Evolutionary conservation across 1,139 yeast genomes (phyloP), one percentile per base, ranked within the genome.

Genomic region (Williopsis jadinii): DNA sequence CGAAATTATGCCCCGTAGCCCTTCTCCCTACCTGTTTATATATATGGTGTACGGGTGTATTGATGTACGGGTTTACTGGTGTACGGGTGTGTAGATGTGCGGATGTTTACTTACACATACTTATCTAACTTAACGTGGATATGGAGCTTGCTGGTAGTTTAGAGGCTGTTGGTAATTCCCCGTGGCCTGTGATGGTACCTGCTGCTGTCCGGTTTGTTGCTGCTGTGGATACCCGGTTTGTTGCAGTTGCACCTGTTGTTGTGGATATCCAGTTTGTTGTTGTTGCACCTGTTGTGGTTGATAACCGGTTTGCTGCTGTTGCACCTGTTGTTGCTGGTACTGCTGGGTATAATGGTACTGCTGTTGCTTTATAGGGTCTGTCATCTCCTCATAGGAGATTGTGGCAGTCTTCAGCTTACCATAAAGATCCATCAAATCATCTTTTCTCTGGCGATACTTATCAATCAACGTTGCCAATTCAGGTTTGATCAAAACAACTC

Each of bases 341-440:
- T 35, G 49, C 26, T 32, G 43, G 24, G 35, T 37, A 9, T 41
- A 35, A 28, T 46, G 43, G 11, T 43, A 40, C 34, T 47, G 52
- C 27, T 40, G 44, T 12, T 46, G 48, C 38, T 45, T 49, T 38
- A 48, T 30, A 14, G 54, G 54, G 34, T 84, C 88, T 65, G 84
- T 71, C 41, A 86, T 63, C 39, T 76, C 77, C 55, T 86, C 87
- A 59, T 87, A 90, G 9, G 73, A 65, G 42, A 73, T 69, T 38
- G 84, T 75, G 28, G 95, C 94, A 39, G 66, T 66, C 42, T 76
- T 75, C 47, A 90, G 72, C 51, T 84, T 83, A 47, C 75, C 75
- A 54, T 87, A 81, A 54, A 87, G 66, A n/a, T 74, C 74, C 50
- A 77, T 66, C 43, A 88, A 65, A 51, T 88, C 96, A 50, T 86